A percentile compares a stretch with the other conserved stretches of the same genome.
These are phyloP conservation scores for Phytophthora rubi DNA, from an alignment of 352 stramenopile species.

Conservation along the genomic window DNA sequence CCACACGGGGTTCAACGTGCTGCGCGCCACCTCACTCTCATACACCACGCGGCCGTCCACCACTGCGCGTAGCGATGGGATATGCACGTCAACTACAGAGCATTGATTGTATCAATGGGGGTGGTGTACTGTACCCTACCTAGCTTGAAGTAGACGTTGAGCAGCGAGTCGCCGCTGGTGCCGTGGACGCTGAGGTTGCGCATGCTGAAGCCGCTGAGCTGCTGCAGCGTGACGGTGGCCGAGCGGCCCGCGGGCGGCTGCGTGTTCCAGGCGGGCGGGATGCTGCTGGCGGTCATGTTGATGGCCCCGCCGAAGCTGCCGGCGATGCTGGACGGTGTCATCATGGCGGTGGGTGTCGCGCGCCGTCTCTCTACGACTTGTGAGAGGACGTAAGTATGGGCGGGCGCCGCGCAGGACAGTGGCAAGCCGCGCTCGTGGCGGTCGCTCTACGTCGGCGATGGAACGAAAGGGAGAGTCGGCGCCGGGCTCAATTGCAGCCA, in stretches of 20 bases:
- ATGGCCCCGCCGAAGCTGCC: constrained; percentile 48
- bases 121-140: constrained; percentile 36
- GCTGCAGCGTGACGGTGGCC: constrained; percentile 66
- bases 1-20: constrained; percentile 84
- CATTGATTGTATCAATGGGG: background rate
- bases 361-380: background rate
- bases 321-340: constrained; percentile 53
- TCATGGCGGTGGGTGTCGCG: constrained; percentile 15
- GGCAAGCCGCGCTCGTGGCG: background rate
- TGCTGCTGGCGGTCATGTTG: constrained; percentile 36
- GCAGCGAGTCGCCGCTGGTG: constrained; percentile 46
- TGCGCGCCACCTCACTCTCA: constrained; percentile 71
- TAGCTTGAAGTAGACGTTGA: constrained; percentile 83
- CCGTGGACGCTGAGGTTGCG: constrained; percentile 73
- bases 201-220: constrained; percentile 81
- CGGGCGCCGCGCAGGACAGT: constrained; percentile 11
- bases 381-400: background rate
- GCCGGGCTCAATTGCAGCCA: constrained; percentile 5
- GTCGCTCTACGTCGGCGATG: constrained; percentile 10
- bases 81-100: background rate
- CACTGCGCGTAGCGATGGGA: constrained; percentile 34
- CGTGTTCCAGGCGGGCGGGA: constrained; percentile 34
- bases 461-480: constrained; percentile 3
- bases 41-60: constrained; percentile 75
- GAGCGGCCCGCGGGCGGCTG: constrained; percentile 31